These are phyloP conservation scores for Colletotrichum sojae DNA, from an alignment of 2,329 filamentous ascomycete genomes.

Conservation along the genomic window DNA sequence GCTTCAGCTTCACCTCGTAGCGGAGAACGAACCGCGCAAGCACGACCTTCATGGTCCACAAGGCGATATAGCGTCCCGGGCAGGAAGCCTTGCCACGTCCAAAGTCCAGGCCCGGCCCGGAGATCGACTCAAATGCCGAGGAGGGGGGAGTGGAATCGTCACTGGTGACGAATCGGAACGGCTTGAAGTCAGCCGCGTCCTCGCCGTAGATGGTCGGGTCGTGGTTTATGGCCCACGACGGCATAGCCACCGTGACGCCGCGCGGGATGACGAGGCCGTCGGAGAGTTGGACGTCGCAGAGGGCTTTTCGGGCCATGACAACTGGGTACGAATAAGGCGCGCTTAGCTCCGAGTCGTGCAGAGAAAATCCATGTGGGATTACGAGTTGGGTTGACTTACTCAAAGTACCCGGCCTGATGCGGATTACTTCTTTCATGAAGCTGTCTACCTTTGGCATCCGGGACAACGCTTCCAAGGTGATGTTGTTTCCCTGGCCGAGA, in stretches of 20 bases:
- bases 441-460: conserved; percentile 10
- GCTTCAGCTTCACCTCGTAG: conserved; percentile 11
- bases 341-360: not conserved
- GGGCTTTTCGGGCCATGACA: conserved; percentile 26
- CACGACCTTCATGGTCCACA: conserved; percentile 25
- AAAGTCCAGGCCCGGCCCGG: conserved; percentile 15
- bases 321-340: not conserved
- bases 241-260: conserved; percentile 25
- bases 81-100: conserved; percentile 21
- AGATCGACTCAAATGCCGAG: conserved; percentile 1
- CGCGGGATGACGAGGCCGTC: conserved; percentile 13
- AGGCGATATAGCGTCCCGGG: conserved; percentile 10
- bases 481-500: not conserved
- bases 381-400: not conserved
- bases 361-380: not conserved
- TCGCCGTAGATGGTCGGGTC: conserved; percentile 6
- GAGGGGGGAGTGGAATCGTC: not conserved
- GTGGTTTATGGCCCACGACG: conserved; percentile 11
- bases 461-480: not conserved
- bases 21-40: conserved; percentile 8
- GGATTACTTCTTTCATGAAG: conserved; percentile 23
- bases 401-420: too few species aligned
- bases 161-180: not conserved
- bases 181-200: conserved; percentile 11
- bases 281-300: conserved; percentile 2